These are phyloP conservation scores for Viridothelium virens DNA, from an alignment of 495 filamentous ascomycete species.

Conservation along the genomic window DNA sequence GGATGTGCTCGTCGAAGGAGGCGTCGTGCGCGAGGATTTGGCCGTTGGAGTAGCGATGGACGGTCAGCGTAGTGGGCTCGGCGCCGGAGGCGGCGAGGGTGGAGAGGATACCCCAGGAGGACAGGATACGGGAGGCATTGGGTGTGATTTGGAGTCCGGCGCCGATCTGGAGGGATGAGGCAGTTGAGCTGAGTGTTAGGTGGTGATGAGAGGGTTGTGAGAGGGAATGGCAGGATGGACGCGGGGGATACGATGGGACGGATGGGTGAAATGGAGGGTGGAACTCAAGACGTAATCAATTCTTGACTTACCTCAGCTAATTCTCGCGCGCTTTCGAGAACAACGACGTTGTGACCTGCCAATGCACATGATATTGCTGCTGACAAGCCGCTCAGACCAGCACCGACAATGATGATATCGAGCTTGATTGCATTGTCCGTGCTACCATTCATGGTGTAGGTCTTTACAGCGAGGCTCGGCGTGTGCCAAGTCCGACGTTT, in stretches of 20 bases:
- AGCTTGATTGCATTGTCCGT: neutral
- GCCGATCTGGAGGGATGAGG: slow-evolving; percentile 24
- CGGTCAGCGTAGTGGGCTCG: slow-evolving; percentile 22
- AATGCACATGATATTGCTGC: slow-evolving; percentile 54
- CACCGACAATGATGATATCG: slow-evolving; percentile 54
- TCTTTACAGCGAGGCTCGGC: neutral
- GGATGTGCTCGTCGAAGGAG: slow-evolving; percentile 26
- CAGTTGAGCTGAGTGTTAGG: neutral
- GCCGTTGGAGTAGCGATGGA: slow-evolving; percentile 29
- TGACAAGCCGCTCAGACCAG: slow-evolving; percentile 60
- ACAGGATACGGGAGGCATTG: slow-evolving; percentile 32
- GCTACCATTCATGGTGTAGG: neutral
- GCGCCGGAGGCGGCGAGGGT: slow-evolving; percentile 23
- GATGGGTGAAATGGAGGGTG: neutral
- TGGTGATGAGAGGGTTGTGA: neutral
- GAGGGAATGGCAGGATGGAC: neutral
- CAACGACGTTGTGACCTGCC: slow-evolving; percentile 51
- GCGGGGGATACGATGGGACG: neutral
- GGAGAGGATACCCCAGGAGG: slow-evolving; percentile 29
- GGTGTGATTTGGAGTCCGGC: slow-evolving; percentile 37
- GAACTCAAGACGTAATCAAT: neutral
- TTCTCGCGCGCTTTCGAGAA: slow-evolving; percentile 56
- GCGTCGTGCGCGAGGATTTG: slow-evolving; percentile 27
- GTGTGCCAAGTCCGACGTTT: neutral
- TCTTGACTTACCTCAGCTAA: slow-evolving; percentile 46